Conservation (phyloP, 257 asterid species). For the Marsdenia floribunda region DNA sequence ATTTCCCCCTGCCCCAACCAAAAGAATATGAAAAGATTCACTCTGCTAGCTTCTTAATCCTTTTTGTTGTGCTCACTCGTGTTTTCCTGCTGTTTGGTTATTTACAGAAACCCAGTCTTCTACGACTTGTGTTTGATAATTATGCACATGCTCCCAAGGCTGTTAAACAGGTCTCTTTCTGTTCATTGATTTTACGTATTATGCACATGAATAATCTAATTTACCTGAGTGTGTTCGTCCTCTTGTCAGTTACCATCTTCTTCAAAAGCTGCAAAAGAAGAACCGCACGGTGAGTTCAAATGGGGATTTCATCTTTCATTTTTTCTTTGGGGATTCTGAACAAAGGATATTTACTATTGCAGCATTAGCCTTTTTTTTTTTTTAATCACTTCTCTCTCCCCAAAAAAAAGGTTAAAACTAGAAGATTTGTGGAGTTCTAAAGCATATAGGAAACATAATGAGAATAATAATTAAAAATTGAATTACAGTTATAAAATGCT, state of each 20-base stretch:
- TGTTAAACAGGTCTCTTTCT: slow-evolving; percentile 71
- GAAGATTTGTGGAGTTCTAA: no score
- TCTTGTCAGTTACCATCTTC: slow-evolving; percentile 19
- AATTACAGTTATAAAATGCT: no score
- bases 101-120: slow-evolving; percentile 75
- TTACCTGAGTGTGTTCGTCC: neutral
- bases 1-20: neutral
- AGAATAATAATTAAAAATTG: no score
- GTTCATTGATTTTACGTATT: slow-evolving; percentile 7
- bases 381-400: neutral
- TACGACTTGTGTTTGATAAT: slow-evolving; percentile 67
- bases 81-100: slow-evolving; percentile 17
- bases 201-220: neutral
- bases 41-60: neutral
- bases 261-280: slow-evolving; percentile 44
- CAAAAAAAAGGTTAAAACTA: no score
- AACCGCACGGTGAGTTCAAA: slow-evolving; percentile 27
- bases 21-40: no score
- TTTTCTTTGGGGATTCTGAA: neutral
- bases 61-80: neutral
- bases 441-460: no score
- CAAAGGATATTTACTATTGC: neutral
- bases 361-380: neutral
- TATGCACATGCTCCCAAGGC: slow-evolving; percentile 67
- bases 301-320: neutral